These are phyloP conservation scores for Pharnaceum exiguum DNA, from an alignment of 148 eudicot genomes.

Conservation along the genomic window DNA sequence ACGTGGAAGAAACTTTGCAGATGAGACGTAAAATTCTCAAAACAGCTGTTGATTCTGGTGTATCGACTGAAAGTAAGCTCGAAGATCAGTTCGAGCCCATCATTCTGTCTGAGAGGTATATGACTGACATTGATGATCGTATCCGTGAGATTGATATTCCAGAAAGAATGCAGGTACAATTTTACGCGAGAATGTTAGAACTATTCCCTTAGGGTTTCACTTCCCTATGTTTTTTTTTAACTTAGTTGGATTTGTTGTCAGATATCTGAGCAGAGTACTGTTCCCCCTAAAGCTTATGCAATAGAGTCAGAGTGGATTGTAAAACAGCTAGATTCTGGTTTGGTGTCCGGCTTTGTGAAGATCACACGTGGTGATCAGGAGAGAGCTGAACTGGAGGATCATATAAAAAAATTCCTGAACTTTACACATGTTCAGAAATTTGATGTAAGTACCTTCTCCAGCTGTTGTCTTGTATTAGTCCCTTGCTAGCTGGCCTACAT, in stretches of 20 bases:
- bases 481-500: not conserved
- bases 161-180: constrained; percentile 85
- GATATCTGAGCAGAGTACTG: constrained; percentile 79
- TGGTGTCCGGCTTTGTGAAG: constrained; percentile 37
- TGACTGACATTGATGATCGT: constrained; percentile 72
- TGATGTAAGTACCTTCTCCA: constrained; percentile 50
- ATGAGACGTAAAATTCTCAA: too few species aligned
- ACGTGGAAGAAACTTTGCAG: constrained; percentile 72
- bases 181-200: not conserved
- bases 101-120: constrained; percentile 64
- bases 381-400: constrained; percentile 39
- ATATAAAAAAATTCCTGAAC: constrained; percentile 67
- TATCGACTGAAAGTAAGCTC: constrained; percentile 53
- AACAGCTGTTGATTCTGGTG: constrained; percentile 41
- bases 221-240: not conserved
- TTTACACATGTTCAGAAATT: constrained; percentile 73
- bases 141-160: constrained; percentile 77
- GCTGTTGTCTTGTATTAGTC: not conserved
- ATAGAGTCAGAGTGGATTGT: constrained; percentile 86
- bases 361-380: constrained; percentile 27
- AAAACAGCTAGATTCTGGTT: constrained; percentile 55
- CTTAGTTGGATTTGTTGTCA: constrained; percentile 18
- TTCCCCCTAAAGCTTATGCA: constrained; percentile 61
- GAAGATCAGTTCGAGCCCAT: constrained; percentile 87
- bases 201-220: not conserved